Conservation (phyloP, 306 rosid species). For the Ochetophila trinervis region DNA sequence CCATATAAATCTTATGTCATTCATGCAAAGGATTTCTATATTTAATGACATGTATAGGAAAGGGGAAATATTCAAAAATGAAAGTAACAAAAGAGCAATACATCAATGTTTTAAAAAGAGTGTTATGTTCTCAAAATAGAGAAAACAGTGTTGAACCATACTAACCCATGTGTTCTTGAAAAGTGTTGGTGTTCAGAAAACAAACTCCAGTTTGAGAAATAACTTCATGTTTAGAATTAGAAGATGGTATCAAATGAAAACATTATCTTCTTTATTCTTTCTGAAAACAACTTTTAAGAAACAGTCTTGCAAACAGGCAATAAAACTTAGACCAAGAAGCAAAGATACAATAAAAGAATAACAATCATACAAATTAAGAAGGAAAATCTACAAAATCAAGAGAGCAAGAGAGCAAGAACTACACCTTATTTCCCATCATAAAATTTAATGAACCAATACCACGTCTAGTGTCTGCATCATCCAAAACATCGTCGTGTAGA, state of each 20-base stretch:
- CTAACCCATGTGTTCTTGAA: too few relatives aligned
- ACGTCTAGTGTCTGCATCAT: constrained; percentile 96
- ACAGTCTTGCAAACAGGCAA: neutral
- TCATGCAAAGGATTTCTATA: neutral
- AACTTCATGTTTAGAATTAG: neutral
- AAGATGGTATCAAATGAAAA: neutral
- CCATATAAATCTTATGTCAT: too few relatives aligned
- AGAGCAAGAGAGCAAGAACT: neutral
- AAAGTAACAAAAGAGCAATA: too few relatives aligned
- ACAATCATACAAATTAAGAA: neutral
- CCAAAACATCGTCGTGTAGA: constrained; percentile 97
- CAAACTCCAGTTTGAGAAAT: neutral
- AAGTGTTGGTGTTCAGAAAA: too few relatives aligned
- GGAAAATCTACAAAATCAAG: constrained; percentile 3
- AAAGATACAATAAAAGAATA: neutral
- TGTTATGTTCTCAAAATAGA: too few relatives aligned
- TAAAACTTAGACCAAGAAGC: neutral
- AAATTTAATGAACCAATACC: constrained; percentile 80
- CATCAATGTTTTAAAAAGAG: too few relatives aligned
- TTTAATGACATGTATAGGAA: too few relatives aligned
- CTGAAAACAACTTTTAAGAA: neutral
- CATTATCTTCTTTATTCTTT: neutral
- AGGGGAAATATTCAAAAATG: too few relatives aligned
- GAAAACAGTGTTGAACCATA: too few relatives aligned
- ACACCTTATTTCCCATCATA: constrained; percentile 93